Conservation (phyloP, 768 basidiomycete genomes). For the Lactarius hatsudake region DNA sequence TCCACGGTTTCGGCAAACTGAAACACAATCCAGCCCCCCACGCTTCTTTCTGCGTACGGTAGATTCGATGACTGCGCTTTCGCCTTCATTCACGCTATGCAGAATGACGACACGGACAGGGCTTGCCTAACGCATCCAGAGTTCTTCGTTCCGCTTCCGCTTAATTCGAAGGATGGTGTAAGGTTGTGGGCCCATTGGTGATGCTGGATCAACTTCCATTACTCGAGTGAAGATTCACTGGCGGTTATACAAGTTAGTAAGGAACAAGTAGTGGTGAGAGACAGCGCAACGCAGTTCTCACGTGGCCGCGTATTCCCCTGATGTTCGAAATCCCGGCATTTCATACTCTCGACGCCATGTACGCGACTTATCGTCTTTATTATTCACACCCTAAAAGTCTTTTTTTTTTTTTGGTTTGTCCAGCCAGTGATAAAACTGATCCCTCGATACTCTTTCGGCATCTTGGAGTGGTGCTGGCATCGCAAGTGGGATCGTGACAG, state of each 20-base stretch:
- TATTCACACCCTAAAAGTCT: no score
- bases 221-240: background rate
- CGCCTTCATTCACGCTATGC: slow-evolving; percentile 1
- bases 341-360: no score
- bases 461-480: no score
- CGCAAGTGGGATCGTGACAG: no score
- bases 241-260: background rate
- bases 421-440: no score
- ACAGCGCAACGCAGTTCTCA: background rate
- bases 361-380: no score
- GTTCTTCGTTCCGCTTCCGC: slow-evolving; percentile 78
- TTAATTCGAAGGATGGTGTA: slow-evolving; percentile 81
- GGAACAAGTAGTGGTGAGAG: background rate
- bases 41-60: slow-evolving; percentile 54
- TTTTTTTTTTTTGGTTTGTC: no score
- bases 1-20: slow-evolving; percentile 83
- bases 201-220: slow-evolving; percentile 24
- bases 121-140: slow-evolving; percentile 72
- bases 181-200: slow-evolving; percentile 35
- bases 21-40: slow-evolving; percentile 56
- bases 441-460: no score
- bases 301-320: background rate
- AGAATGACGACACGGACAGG: slow-evolving; percentile 13
- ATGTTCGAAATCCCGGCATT: no score
- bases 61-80: slow-evolving; percentile 59